phyloP scores from a whole-genome alignment of 2,329 filamentous ascomycete genomes.

The Hymenoscyphus occultus region DNA sequence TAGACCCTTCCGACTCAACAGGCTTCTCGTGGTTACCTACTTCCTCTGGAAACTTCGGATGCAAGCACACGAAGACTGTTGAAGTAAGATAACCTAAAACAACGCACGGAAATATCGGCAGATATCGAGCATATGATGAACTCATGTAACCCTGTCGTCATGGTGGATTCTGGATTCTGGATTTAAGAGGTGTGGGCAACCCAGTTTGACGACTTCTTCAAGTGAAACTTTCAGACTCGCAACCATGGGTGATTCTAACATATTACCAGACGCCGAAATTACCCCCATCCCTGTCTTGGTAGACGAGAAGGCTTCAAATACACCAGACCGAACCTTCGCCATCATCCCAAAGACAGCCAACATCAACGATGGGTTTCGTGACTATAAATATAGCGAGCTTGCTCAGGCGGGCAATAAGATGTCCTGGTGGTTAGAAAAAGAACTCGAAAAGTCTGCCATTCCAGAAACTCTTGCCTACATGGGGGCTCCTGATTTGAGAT shows the following conservation, averaged over 20 bases:
- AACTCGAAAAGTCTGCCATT: slow-evolving; percentile 1
- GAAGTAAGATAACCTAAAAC: too few relatives aligned
- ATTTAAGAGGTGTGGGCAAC: background rate
- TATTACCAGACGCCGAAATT: background rate
- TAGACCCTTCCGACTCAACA: too few relatives aligned
- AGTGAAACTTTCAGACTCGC: background rate
- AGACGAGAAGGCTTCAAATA: background rate
- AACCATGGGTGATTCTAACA: background rate
- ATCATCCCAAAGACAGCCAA: slow-evolving; percentile 2
- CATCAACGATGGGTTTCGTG: slow-evolving; percentile 7
- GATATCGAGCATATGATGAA: background rate
- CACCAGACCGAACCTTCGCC: slow-evolving; percentile 3
- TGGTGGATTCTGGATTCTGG: background rate
- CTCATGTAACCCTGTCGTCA: background rate
- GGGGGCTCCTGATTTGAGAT: slow-evolving; percentile 8
- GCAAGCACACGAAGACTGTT: too few relatives aligned
- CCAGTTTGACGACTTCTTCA: background rate
- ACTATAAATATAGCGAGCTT: slow-evolving; percentile 9
- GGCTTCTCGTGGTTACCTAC: too few relatives aligned
- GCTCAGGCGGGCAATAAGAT: slow-evolving; percentile 8
- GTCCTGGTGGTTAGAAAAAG: slow-evolving; percentile 8
- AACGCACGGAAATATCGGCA: background rate
- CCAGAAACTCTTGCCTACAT: slow-evolving; percentile 8
- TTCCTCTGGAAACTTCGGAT: too few relatives aligned
- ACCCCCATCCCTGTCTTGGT: background rate